Percentiles rank a stretch among this genome's conserved stretches.
These are phyloP conservation scores for Casaregolazyma suthepensis DNA, from an alignment of 1,139 yeast species.

Conservation along the genomic window DNA sequence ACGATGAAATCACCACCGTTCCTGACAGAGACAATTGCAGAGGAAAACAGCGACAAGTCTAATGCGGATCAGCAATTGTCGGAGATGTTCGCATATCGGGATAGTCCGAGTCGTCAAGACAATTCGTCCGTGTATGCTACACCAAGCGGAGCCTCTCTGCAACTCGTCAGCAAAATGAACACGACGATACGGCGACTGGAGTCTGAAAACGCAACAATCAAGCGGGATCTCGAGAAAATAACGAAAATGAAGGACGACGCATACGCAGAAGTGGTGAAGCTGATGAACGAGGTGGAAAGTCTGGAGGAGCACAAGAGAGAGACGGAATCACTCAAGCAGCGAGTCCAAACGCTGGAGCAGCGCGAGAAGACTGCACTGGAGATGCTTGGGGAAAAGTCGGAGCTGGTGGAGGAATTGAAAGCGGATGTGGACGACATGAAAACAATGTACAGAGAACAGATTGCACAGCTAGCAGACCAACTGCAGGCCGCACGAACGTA, in stretches of 20 bases:
- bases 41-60: slow-evolving; percentile 2
- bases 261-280: slow-evolving; percentile 57
- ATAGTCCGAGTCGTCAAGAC: slow-evolving; percentile 16
- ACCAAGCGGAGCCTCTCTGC: slow-evolving; percentile 41
- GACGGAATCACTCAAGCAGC: slow-evolving; percentile 37
- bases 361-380: slow-evolving; percentile 59
- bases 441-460: slow-evolving; percentile 73
- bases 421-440: slow-evolving; percentile 89
- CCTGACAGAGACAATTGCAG: slow-evolving; percentile 6
- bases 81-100: slow-evolving; percentile 3
- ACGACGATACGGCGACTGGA: slow-evolving; percentile 74
- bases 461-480: slow-evolving; percentile 74
- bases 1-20: background rate
- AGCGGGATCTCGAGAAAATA: slow-evolving; percentile 55
- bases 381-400: slow-evolving; percentile 82
- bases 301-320: slow-evolving; percentile 37
- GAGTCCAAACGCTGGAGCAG: slow-evolving; percentile 33
- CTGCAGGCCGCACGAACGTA: slow-evolving; percentile 27
- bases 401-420: slow-evolving; percentile 71
- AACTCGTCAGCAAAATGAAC: slow-evolving; percentile 65
- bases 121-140: slow-evolving; percentile 24
- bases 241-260: slow-evolving; percentile 57
- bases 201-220: slow-evolving; percentile 60
- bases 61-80: background rate
- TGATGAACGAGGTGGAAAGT: slow-evolving; percentile 50